Base-by-base conservation (phyloP, 2,329 filamentous ascomycete genomes). In the Fusarium sp. region DNA sequence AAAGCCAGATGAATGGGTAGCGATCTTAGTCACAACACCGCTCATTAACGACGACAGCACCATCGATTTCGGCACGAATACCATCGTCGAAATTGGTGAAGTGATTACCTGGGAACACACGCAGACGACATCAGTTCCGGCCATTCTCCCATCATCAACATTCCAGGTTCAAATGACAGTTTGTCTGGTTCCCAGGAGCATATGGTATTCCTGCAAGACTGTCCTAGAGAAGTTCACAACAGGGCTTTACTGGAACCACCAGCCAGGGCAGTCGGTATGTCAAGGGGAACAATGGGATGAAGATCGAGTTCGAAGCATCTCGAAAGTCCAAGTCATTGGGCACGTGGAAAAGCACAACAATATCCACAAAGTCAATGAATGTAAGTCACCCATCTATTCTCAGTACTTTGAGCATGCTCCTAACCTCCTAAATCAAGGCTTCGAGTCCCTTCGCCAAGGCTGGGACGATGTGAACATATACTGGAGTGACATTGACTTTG, bases 401-500 rank as follows among this genome's bases (percentile, higher is more conserved):
- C 1, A 29, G 11, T n/a, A 15, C 15, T 2, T 22, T 7, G 22
- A 18, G 7, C 10, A 11, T 18, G 0, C 1, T 11, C 2, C 62
- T 71, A 8, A 71, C 6, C 10, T 3, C 5, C 1, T 2, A 4
- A 27, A 18, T 27, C 0, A 35, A 71, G 68, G 33, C 35, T 71
- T 68, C 14, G 42, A 71, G 4, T 20, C 35, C 1, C 58, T 71
- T 4, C 11, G 31, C 11, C 22, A 36, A 20, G 52, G 20, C 7
- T 71, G 68, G 68, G 8, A 56, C 17, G 63, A 71, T 20, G 10
- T 36, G 3, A 68, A 71, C 10, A 38, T 42, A 22, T 71, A 41
- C 53, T 71, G 68, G 68, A 71, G 41, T 1, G 35, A 68, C 4
- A 41, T 71, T 2, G 68, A 71, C 47, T 71, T 71, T 29, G 62